A percentile compares a stretch with the other conserved stretches of the same genome.
phyloP scores from a whole-genome alignment of 2,329 filamentous ascomycete genomes.

The Aspergillus caelatus region DNA sequence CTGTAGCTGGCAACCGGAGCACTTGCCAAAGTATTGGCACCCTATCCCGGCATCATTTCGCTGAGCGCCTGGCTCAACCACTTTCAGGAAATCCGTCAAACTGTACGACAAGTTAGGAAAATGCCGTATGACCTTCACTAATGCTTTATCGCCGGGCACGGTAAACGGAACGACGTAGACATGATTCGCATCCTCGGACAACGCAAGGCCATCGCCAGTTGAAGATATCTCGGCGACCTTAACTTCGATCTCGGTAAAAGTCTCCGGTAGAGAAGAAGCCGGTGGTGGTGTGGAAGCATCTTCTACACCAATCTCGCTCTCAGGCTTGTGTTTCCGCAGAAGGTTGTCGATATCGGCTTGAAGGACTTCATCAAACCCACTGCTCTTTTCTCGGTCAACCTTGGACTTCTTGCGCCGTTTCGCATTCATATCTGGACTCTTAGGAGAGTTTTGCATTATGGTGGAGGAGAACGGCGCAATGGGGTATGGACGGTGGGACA shows the following conservation, averaged over 20 bases:
- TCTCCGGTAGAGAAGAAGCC: slow-evolving; percentile 58
- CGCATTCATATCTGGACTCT: slow-evolving; percentile 25
- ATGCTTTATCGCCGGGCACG: slow-evolving; percentile 79
- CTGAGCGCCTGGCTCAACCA: slow-evolving; percentile 71
- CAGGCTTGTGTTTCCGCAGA: slow-evolving; percentile 36
- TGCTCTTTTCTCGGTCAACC: slow-evolving; percentile 61
- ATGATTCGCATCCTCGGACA: slow-evolving; percentile 65
- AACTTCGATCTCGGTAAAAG: slow-evolving; percentile 76
- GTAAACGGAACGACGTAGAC: slow-evolving; percentile 89
- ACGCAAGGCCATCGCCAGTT: slow-evolving; percentile 85
- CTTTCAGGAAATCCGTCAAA: slow-evolving; percentile 78
- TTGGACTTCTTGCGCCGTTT: slow-evolving; percentile 52
- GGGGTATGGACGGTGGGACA: slow-evolving; percentile 7
- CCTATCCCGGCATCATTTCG: slow-evolving; percentile 76
- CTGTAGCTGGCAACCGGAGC: slow-evolving; percentile 95
- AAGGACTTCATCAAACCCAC: slow-evolving; percentile 69
- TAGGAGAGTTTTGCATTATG: slow-evolving; percentile 32
- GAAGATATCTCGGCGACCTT: slow-evolving; percentile 83
- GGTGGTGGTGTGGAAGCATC: slow-evolving; percentile 26
- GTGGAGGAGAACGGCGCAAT: slow-evolving; percentile 26
- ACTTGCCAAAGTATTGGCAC: slow-evolving; percentile 85
- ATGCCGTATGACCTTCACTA: slow-evolving; percentile 78
- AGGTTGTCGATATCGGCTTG: slow-evolving; percentile 60
- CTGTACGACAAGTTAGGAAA: slow-evolving; percentile 67
- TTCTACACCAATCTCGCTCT: slow-evolving; percentile 29